Conservation (phyloP, 2,329 filamentous ascomycete species). For the Hypocreales sp. region DNA sequence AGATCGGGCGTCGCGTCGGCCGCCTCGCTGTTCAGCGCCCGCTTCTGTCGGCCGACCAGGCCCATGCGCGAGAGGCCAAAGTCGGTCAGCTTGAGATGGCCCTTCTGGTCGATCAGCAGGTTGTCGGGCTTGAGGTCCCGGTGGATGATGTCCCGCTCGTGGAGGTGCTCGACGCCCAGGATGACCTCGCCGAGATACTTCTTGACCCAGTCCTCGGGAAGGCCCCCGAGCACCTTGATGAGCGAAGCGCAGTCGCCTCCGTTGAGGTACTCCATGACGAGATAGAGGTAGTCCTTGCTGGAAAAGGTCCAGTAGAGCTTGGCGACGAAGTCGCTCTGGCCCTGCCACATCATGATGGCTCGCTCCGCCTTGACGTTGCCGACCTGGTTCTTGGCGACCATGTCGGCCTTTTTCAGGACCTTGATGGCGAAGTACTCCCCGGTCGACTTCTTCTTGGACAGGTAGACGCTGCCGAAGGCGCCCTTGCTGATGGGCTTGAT, state of each 20-base stretch:
- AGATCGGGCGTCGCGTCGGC: conserved; percentile 83
- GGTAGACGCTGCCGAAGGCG: conserved; percentile 92
- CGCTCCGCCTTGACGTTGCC: conserved; percentile 97
- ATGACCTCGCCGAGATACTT: conserved; percentile 96
- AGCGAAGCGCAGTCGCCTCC: conserved; percentile 93
- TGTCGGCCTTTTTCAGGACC: conserved; percentile 97
- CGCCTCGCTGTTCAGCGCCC: conserved; percentile 61
- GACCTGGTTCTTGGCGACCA: conserved; percentile 99
- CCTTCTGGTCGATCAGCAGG: conserved; percentile 88
- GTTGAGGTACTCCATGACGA: conserved; percentile 98
- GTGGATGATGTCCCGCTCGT: conserved; percentile 89
- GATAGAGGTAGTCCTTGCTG: conserved; percentile 95
- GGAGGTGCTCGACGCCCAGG: conserved; percentile 89
- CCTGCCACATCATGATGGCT: conserved; percentile 99
- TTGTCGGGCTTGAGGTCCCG: conserved; percentile 96
- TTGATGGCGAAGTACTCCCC: conserved; percentile 99
- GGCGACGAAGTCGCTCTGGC: conserved; percentile 95
- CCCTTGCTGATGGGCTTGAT: conserved; percentile 99
- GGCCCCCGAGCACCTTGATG: conserved; percentile 81
- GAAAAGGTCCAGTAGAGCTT: conserved; percentile 99
- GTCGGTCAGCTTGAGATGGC: conserved; percentile 91
- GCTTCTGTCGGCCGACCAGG: conserved; percentile 87
- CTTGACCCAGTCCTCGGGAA: conserved; percentile 95
- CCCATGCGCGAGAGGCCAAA: conserved; percentile 97
- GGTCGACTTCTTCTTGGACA: conserved; percentile 97